phyloP scores from a whole-genome alignment of 805 yeast genomes.

The Starmerella geochares region DNA sequence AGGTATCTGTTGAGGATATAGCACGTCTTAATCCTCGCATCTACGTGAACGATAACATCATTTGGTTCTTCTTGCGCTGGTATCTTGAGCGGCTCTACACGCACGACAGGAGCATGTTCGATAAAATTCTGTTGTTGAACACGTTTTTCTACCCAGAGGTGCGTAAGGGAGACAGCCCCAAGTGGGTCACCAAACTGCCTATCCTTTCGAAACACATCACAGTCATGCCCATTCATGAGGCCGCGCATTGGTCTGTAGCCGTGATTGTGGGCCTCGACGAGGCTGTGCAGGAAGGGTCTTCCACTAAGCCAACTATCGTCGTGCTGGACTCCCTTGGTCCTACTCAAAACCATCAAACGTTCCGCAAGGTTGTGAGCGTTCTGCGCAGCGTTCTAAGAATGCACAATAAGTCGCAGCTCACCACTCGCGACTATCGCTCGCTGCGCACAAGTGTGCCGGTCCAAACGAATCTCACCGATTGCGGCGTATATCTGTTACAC shows the following conservation, averaged over 20 bases:
- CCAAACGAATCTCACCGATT: conserved; percentile 83
- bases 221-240: conserved; percentile 72
- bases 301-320: conserved; percentile 36
- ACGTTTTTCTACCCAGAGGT: conserved; percentile 69
- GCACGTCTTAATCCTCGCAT: conserved; percentile 66
- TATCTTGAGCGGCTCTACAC: conserved; percentile 28
- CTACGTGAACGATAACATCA: conserved; percentile 82
- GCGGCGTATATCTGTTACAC: conserved; percentile 85
- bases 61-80: conserved; percentile 63
- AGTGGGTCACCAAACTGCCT: conserved; percentile 67
- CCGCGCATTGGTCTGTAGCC: conserved; percentile 80
- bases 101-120: conserved; percentile 28
- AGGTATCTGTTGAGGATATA: conserved; percentile 60
- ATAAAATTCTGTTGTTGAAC: conserved; percentile 52
- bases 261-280: conserved; percentile 37
- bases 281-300: conserved; percentile 3
- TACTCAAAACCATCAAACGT: conserved; percentile 11
- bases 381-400: conserved; percentile 8
- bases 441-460: conserved; percentile 55
- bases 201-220: conserved; percentile 48
- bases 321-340: conserved; percentile 65
- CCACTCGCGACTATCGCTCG: conserved; percentile 46
- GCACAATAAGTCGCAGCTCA: conserved; percentile 33
- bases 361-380: conserved; percentile 16
- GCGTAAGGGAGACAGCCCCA: conserved; percentile 42